Conservation (phyloP, 352 stramenopile species). For the Pythium monospermum region DNA sequence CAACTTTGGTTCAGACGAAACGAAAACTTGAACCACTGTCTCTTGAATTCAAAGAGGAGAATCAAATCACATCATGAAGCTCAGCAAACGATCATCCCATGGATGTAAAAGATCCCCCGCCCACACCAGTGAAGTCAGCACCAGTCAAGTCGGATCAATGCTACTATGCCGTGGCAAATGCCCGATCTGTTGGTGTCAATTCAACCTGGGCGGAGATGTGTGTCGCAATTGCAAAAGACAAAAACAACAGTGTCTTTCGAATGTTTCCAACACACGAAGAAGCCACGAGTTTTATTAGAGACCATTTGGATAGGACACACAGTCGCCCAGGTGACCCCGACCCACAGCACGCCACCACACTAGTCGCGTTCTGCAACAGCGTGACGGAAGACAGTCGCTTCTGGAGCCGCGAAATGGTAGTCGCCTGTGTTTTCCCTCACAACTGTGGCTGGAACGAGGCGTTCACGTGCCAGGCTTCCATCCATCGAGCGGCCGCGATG, state of each 20-base stretch:
- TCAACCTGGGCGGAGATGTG: constrained; percentile 32
- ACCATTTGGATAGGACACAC: constrained; percentile 13
- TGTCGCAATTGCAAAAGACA: constrained; percentile 8
- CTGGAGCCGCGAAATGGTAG: constrained; percentile 27
- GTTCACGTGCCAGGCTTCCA: constrained; percentile 41
- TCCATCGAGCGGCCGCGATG: constrained; percentile 54
- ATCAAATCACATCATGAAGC: no score
- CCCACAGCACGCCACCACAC: constrained; percentile 34
- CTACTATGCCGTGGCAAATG: constrained; percentile 51
- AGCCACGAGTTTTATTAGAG: constrained; percentile 41
- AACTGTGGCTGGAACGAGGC: constrained; percentile 46
- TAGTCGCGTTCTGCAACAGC: constrained; percentile 73
- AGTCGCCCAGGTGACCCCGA: constrained; percentile 25
- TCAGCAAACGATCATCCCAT: no score
- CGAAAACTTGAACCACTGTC: no score
- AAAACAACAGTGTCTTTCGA: constrained; percentile 9
- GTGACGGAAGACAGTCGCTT: constrained; percentile 51
- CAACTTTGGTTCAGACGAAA: no score
- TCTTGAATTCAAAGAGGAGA: no score
- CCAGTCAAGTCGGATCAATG: no score
- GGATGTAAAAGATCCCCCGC: no score
- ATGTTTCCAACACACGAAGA: constrained; percentile 40
- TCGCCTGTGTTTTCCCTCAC: constrained; percentile 69
- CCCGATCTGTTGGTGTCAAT: constrained; percentile 42
- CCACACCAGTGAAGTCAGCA: no score